Base-by-base conservation (phyloP, 2,329 filamentous ascomycete species). In the Dactylellina leptospora region DNA sequence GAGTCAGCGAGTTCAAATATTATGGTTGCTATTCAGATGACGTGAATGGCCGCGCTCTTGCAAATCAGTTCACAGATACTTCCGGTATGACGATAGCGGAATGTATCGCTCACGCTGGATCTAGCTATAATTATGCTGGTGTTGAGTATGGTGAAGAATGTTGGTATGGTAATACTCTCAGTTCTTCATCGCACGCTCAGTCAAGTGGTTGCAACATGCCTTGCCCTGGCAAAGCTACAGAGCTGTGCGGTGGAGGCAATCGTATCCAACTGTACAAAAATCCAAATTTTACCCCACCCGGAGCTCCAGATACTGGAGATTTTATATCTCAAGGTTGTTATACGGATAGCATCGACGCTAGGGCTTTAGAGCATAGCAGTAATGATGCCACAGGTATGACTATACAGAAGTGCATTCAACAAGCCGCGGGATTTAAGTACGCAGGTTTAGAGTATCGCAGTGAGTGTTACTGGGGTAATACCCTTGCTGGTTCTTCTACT, bases 381-480 rank as follows among this genome's bases (percentile, higher is more conserved):
- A 64, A 16, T 6, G 60, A 64, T 38, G 18, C 16, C 11, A 20
- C 13, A 4, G 56, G 47, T 6, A 55, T 64, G 60, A 55, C 60
- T 0, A 56, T 64, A 11, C 50, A 64, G 25, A 64, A 64, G 16
- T 64, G 60, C 11, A 6, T 56, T 4, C 50, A 64, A 33, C 42
- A 56, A 6, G 81, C 79, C 75, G 75, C 68, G 55, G 71, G 74
- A 16, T 80, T 78, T 72, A 60, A 74, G 8, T 81, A 79, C 62
- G 78, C 78, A 6, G 80, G 79, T 2, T 71, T 81, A 16, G 78
- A 81, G 75, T 79, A 79, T 60, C 79, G 79, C 11, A 74, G 75
- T 1, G 78, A 81, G 66, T 82, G 81, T 76, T 81, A 79, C 76
- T 82, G 80, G 64, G 79, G 78, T 20, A 76, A 80, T 55, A 63